Evolutionary conservation across 2,329 filamentous ascomycete genomes (phyloP), one percentile per base, ranked within the genome.

Genomic region (Pseudocercospora eumusae): DNA sequence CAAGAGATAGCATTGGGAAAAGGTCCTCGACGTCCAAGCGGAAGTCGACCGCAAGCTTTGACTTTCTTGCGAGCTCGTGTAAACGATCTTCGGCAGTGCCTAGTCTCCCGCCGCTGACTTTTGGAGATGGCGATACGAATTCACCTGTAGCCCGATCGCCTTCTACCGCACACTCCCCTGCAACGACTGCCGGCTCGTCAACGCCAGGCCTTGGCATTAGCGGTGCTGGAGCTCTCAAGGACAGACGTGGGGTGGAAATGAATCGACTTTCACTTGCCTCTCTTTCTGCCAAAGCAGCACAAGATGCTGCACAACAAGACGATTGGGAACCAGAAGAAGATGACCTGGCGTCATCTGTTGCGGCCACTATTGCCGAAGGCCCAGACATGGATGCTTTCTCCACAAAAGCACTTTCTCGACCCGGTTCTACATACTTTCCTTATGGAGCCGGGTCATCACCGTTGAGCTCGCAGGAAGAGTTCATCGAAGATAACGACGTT

Each of bases 231-330:
- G 33, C 62, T 4, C 33, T 57, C 15, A 57, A 57, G 20, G 58
- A 65, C 10, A 36, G 59, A 31, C 54, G 60, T 1, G 57, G 33
- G 18, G 40, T 57, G 6, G 57, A 62, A n/a, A 25, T 63, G 9
- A 59, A 59, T 36, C 62, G 60, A 42, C 44, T 66, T 18, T 68
- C 66, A 10, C 54, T 62, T 27, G 40, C 49, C 6, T 66, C 64
- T 18, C 50, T 66, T 4, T 56, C 50, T 21, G 60, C 54, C 23
- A 66, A 64, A 33, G 57, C 64, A 36, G 56, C 64, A 27, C 54
- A 61, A 27, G 64, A 65, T 10, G 56, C 75, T 83, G 27, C 78
- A 82, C 56, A 74, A 74, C 25, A 67, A 60, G 25, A 47, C 4
- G 52, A 21, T 3, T 54, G 52, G 52, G n/a, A 21, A 18, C 52